Evolutionary conservation across 768 basidiomycete genomes (phyloP).

Genomic region (Mycena galericulata): DNA sequence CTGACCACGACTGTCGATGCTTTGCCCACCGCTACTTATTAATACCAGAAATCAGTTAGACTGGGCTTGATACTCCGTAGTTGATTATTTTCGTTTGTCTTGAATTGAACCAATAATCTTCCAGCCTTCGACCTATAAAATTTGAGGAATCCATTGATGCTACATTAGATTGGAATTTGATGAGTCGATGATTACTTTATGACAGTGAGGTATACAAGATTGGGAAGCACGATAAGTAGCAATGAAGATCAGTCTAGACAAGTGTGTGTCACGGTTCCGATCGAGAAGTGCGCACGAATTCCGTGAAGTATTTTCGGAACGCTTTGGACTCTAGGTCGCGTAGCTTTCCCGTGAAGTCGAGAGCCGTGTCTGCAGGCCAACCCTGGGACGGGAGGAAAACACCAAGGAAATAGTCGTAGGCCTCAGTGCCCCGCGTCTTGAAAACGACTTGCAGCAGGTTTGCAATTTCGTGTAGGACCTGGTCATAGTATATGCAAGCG

Average conservation of each 20-base stretch:
- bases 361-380: constrained; percentile 82
- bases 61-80: too few species aligned
- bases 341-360: constrained; percentile 83
- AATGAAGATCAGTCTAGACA: constrained; percentile 15
- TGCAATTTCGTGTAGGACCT: constrained; percentile 94
- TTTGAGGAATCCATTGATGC: too few species aligned
- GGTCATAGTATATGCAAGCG: constrained; percentile 7
- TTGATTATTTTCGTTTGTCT: too few species aligned
- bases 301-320: constrained; percentile 90
- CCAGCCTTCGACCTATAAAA: too few species aligned
- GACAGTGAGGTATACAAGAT: constrained; percentile 25
- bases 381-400: constrained; percentile 90
- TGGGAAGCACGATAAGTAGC: constrained; percentile 16
- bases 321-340: constrained; percentile 78
- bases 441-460: constrained; percentile 84
- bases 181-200: constrained; percentile 4
- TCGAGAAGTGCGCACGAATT: constrained; percentile 82
- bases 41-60: too few species aligned
- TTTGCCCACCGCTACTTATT: too few species aligned
- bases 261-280: constrained; percentile 61
- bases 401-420: constrained; percentile 80
- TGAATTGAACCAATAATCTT: too few species aligned
- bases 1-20: too few species aligned
- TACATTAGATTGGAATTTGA: neutral
- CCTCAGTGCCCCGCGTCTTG: constrained; percentile 84